Conservation (phyloP, 768 basidiomycete genomes). For the Hirschioporus abietinus region DNA sequence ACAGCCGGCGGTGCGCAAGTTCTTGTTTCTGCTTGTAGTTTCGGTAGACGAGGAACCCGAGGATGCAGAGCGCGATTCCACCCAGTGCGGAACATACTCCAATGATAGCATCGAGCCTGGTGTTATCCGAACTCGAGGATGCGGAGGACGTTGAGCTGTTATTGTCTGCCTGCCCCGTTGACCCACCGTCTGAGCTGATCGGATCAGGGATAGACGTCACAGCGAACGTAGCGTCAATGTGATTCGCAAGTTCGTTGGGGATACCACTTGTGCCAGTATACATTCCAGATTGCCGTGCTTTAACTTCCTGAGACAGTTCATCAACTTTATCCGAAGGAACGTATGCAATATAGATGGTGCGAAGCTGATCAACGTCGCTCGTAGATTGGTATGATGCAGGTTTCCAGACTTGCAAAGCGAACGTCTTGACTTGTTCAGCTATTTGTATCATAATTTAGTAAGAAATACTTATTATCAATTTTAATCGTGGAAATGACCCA, state of each 20-base stretch:
- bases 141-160: conserved; percentile 25
- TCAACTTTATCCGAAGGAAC: conserved; percentile 54
- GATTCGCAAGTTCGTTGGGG: conserved; percentile 51
- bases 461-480: conserved; percentile 21
- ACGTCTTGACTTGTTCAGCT: conserved; percentile 37
- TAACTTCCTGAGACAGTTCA: conserved; percentile 60
- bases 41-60: conserved; percentile 67
- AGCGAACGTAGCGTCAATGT: conserved; percentile 65
- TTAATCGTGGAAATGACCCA: conserved; percentile 30
- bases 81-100: conserved; percentile 85
- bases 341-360: conserved; percentile 69
- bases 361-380: conserved; percentile 42
- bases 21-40: conserved; percentile 63
- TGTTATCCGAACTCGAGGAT: conserved; percentile 30
- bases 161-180: conserved; percentile 16
- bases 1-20: conserved; percentile 65
- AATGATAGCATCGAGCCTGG: conserved; percentile 81
- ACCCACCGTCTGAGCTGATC: conserved; percentile 18
- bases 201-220: conserved; percentile 43
- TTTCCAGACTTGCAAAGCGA: conserved; percentile 64
- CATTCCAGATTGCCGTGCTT: conserved; percentile 52
- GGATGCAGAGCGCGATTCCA: conserved; percentile 65
- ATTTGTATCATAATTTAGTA: conserved; percentile 22
- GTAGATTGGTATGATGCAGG: conserved; percentile 50
- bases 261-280: conserved; percentile 51